phyloP scores from a whole-genome alignment of 2,329 filamentous ascomycete species.

The Podosphaera leucotricha region DNA sequence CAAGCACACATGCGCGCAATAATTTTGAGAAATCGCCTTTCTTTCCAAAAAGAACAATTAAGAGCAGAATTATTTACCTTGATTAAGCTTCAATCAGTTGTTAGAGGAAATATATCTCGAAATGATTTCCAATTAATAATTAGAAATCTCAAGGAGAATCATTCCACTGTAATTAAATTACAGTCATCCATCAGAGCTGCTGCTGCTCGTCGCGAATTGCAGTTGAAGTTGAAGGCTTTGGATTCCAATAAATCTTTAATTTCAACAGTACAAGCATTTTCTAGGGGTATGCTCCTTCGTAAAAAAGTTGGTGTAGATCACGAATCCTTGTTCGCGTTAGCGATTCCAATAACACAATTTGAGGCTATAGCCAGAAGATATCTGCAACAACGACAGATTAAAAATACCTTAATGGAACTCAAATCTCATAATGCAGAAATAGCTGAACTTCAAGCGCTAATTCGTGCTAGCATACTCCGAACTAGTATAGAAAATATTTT shows the following conservation, averaged over 20 bases:
- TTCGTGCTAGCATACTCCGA: constrained; percentile 58
- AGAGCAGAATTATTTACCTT: constrained; percentile 25
- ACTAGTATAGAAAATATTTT: constrained; percentile 51
- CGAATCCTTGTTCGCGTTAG: constrained; percentile 32
- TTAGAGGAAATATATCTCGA: constrained; percentile 24
- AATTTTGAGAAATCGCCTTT: constrained; percentile 31
- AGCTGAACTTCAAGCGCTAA: constrained; percentile 46
- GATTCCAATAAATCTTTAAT: constrained; percentile 23
- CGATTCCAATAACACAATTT: constrained; percentile 31
- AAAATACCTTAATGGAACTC: constrained; percentile 43
- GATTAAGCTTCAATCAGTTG: constrained; percentile 22
- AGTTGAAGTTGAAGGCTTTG: constrained; percentile 24
- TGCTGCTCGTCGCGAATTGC: constrained; percentile 27
- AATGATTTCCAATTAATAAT: constrained; percentile 22
- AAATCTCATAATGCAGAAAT: constrained; percentile 43
- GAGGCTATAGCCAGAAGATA: constrained; percentile 47
- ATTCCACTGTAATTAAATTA: constrained; percentile 13
- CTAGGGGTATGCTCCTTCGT: constrained; percentile 37
- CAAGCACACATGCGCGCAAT: constrained; percentile 44
- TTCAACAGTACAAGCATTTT: constrained; percentile 30
- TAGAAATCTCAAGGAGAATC: constrained; percentile 28
- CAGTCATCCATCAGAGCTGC: constrained; percentile 23
- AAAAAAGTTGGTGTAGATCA: constrained; percentile 24
- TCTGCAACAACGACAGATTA: constrained; percentile 34
- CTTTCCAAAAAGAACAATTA: constrained; percentile 26